Percentiles rank a stretch among this genome's conserved stretches.
These are phyloP conservation scores for Mollisia scopiformis DNA, from an alignment of 2,329 filamentous ascomycete genomes.

Conservation along the genomic window DNA sequence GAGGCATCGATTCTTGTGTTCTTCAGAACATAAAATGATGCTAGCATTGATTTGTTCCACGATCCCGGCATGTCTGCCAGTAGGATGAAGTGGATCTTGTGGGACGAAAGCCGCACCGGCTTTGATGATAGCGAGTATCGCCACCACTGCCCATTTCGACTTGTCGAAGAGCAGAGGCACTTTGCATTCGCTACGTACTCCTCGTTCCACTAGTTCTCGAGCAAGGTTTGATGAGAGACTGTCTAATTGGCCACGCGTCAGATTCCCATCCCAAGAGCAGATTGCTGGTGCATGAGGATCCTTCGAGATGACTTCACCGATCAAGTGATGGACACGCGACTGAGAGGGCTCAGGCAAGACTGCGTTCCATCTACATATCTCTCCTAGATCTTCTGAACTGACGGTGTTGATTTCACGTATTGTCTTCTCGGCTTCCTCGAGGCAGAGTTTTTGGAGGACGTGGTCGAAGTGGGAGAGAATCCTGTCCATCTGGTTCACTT, in stretches of 20 bases:
- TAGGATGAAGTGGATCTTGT: too few relatives aligned
- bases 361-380: background rate
- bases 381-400: background rate
- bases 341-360: background rate
- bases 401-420: background rate
- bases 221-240: background rate
- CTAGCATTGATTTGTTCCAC: too few relatives aligned
- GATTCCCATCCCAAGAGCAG: slow-evolving; percentile 31
- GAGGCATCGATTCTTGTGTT: too few relatives aligned
- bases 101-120: slow-evolving; percentile 22
- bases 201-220: background rate
- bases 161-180: slow-evolving; percentile 33
- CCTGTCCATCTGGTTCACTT: background rate
- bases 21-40: too few relatives aligned
- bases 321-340: background rate
- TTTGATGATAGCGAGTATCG: slow-evolving; percentile 29
- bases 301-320: too few relatives aligned
- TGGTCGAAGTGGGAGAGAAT: background rate
- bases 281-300: slow-evolving; percentile 15
- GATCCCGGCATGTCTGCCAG: too few relatives aligned
- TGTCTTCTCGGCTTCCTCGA: background rate
- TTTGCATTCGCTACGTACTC: slow-evolving; percentile 15
- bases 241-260: slow-evolving; percentile 31
- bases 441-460: background rate
- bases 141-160: slow-evolving; percentile 30